These are phyloP conservation scores for Didymella pomorum DNA, from an alignment of 2,329 filamentous ascomycete genomes.

Conservation along the genomic window DNA sequence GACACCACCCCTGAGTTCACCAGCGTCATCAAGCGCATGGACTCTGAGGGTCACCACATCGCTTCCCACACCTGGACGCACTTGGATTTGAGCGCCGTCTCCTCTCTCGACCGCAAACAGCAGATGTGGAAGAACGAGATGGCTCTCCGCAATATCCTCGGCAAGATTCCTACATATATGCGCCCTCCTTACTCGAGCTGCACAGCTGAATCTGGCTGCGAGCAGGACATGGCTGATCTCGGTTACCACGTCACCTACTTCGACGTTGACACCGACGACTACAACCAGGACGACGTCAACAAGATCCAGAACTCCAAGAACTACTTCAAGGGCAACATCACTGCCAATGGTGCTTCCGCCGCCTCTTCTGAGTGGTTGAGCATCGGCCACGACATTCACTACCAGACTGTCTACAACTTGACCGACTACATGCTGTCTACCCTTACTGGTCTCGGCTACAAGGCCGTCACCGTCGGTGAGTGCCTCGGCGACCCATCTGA, in stretches of 20 bases:
- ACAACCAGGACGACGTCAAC: slow-evolving; percentile 61
- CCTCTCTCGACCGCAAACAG: slow-evolving; percentile 54
- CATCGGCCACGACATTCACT: slow-evolving; percentile 62
- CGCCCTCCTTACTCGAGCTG: slow-evolving; percentile 60
- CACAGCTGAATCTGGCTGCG: slow-evolving; percentile 52
- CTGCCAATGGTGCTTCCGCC: slow-evolving; percentile 35
- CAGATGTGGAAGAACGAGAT: slow-evolving; percentile 64
- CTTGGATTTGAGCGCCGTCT: slow-evolving; percentile 57
- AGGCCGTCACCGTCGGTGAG: slow-evolving; percentile 57
- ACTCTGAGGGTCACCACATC: slow-evolving; percentile 66
- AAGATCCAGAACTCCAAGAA: slow-evolving; percentile 63
- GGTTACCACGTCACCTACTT: slow-evolving; percentile 69
- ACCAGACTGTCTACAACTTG: slow-evolving; percentile 55
- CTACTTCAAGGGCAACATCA: slow-evolving; percentile 60
- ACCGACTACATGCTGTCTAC: slow-evolving; percentile 56
- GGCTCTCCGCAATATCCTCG: slow-evolving; percentile 64
- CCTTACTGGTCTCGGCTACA: slow-evolving; percentile 52
- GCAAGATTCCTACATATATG: slow-evolving; percentile 65
- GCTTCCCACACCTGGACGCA: slow-evolving; percentile 67
- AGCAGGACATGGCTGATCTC: slow-evolving; percentile 53
- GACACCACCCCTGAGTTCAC: slow-evolving; percentile 59
- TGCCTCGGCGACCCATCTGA: slow-evolving; percentile 55
- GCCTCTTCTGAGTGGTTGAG: slow-evolving; percentile 55
- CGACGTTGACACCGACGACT: slow-evolving; percentile 69
- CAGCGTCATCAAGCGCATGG: slow-evolving; percentile 64